A percentile compares a stretch with the other conserved stretches of the same genome.
Conservation (phyloP, 139 green algal genomes). For the Mesotaenium endlicherianum region DNA sequence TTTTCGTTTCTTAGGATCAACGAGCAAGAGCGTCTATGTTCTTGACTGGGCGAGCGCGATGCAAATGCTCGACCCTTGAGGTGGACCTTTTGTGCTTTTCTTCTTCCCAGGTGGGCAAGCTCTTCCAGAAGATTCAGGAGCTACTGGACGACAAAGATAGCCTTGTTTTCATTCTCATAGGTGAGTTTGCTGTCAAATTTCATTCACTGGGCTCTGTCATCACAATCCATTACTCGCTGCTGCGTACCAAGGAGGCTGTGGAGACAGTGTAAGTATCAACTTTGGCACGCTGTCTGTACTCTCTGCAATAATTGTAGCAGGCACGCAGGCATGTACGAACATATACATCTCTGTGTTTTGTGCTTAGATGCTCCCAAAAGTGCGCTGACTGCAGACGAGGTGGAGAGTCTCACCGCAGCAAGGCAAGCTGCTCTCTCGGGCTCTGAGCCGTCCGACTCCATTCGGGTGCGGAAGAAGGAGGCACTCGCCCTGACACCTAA, state of each 20-base stretch:
- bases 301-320: too few relatives aligned
- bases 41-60: too few relatives aligned
- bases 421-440: slow-evolving; percentile 69
- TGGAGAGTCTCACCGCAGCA: slow-evolving; percentile 80
- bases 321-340: background rate
- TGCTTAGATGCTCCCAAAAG: background rate
- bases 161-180: slow-evolving; percentile 95
- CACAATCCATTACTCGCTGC: too few relatives aligned
- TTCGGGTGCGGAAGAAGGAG: slow-evolving; percentile 58
- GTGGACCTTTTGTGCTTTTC: too few relatives aligned
- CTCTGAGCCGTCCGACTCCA: slow-evolving; percentile 86
- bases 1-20: too few relatives aligned
- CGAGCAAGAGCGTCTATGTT: too few relatives aligned
- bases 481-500: background rate
- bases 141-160: slow-evolving; percentile 78
- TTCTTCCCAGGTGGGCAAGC: slow-evolving; percentile 57
- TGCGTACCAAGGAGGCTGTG: too few relatives aligned
- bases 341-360: background rate
- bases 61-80: too few relatives aligned
- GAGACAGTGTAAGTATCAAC: too few relatives aligned
- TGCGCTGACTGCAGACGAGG: slow-evolving; percentile 48
- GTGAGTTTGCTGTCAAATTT: too few relatives aligned
- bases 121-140: slow-evolving; percentile 84
- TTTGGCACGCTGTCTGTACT: too few relatives aligned
- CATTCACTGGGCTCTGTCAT: too few relatives aligned